Percentiles rank a stretch among this genome's conserved stretches.
These are phyloP conservation scores for Pythium dissimile DNA, from an alignment of 352 stramenopile species.

Conservation along the genomic window DNA sequence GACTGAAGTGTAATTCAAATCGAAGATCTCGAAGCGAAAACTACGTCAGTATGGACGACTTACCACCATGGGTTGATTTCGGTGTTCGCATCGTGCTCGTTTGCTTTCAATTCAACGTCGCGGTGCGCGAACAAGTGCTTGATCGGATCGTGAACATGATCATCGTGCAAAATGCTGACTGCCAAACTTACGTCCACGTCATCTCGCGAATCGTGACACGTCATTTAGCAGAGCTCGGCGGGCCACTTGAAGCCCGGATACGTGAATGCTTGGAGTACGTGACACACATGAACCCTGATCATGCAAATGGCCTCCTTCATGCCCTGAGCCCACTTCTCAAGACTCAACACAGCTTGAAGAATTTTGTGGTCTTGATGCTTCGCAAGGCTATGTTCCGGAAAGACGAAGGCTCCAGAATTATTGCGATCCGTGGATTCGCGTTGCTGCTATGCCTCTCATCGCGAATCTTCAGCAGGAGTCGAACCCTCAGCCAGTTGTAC, in stretches of 20 bases:
- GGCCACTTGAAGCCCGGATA: slow-evolving; percentile 27
- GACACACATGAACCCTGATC: slow-evolving; percentile 29
- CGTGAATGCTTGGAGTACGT: slow-evolving; percentile 58
- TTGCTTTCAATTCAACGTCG: slow-evolving; percentile 41
- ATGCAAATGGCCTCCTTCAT: slow-evolving; percentile 28
- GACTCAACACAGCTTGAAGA: slow-evolving; percentile 36
- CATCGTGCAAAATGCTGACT: slow-evolving; percentile 32
- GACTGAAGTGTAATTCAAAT: slow-evolving; percentile 20
- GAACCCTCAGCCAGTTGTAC: slow-evolving; percentile 45
- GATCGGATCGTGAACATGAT: slow-evolving; percentile 44
- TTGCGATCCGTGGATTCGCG: slow-evolving; percentile 44
- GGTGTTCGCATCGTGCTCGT: slow-evolving; percentile 41
- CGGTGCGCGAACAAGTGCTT: slow-evolving; percentile 30
- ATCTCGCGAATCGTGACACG: slow-evolving; percentile 37
- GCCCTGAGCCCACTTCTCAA: slow-evolving; percentile 39
- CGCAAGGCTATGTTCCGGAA: slow-evolving; percentile 65
- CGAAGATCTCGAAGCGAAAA: background rate
- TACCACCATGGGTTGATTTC: slow-evolving; percentile 31
- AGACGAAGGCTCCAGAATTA: slow-evolving; percentile 43
- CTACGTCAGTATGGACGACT: background rate
- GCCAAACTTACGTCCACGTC: slow-evolving; percentile 27
- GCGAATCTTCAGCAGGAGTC: slow-evolving; percentile 33
- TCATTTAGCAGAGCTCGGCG: slow-evolving; percentile 36
- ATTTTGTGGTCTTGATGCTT: slow-evolving; percentile 47
- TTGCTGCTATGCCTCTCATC: slow-evolving; percentile 39